Base-by-base conservation (phyloP, 257 asterid genomes). In the Jacaranda mimosifolia region DNA sequence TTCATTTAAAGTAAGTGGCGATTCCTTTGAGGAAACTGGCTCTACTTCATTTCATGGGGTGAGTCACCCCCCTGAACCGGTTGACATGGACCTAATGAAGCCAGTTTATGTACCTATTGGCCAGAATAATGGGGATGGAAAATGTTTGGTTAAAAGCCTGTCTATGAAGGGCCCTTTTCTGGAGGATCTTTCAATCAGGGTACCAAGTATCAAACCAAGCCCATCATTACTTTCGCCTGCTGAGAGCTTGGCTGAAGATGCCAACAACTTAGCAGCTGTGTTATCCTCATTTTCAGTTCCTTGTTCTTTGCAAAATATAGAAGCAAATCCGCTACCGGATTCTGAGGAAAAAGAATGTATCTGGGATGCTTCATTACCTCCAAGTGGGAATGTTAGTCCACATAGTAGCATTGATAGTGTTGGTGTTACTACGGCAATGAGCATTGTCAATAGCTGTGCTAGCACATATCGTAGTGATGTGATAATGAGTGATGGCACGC, bases 1-100 rank as follows among this genome's bases (percentile, higher is more conserved):
- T 79, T 83, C 88, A 0, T 68, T 82, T 36, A 83, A 75, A 68
- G 63, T 82, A 19, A 82, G 87, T 32, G 83, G 70, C 32, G 91
- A 88, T 81, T 89, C 91, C 15, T 74, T 83, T 35, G 98, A 89
- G 76, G 96, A 93, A 43, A 35, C 58, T 65, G 91, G 91, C 60
- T 84, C 94, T 42, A 85, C 90, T 70, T 88, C 97, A 5, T 92
- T 92, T 75, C 92, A 87, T 75, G 98, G 97, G 66, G 98, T 78
- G 70, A 91, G 93, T 70, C 98, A 91, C 65, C 98, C 98, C 18
- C 88, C 90, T 5, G 97, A 91, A 75, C 98, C 97, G 3, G 80
- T 87, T 40, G 98, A 91, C 63, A 59, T 74, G 1, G 93, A 90
- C 82, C 81, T 86, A 15, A 88, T 90, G 96, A 87, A 81, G 72